Base-by-base conservation (phyloP, 2,329 filamentous ascomycete genomes). In the Aspergillus puulaauensis region DNA sequence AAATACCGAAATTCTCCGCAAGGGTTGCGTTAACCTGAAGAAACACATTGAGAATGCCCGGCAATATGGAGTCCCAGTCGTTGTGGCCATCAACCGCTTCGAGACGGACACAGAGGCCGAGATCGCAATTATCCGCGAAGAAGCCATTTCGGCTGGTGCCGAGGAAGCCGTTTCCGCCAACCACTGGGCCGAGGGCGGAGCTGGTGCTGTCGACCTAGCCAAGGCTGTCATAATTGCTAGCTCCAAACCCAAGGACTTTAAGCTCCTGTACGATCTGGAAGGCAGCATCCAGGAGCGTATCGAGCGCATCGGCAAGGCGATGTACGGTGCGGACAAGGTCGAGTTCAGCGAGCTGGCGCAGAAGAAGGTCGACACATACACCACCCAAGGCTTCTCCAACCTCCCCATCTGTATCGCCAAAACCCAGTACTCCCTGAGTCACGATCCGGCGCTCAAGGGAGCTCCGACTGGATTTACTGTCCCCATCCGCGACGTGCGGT, bases 61-160 rank as follows among this genome's bases (percentile, higher is more conserved):
- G 74, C 82, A 85, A 11, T 99, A 96, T 70, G 95, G 95, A 43
- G 86, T 97, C 19, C 93, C 95, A 6, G 93, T 99, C 6, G 89
- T 99, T 15, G 93, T 99, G 14, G 95, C 93, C 52, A 95, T 99
- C 82, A 99, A 99, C 83, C 91, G 90, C 75, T 97, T 99, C 75
- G 85, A 90, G 61, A 96, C 92, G 6, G 95, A 99, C 72, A 97
- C 93, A 2, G 89, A 93, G 14, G 93, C 93, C 54, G 95, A 99
- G 74, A 89, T 97, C 60, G 86, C 89, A 39, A 89, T 95, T 61
- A 87, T 99, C 66, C 88, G 90, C 57, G 92, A 98, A 73, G 93
- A 97, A 74, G 89, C 95, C 46, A 86, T 97, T 61, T 87, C 91
- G 48, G 95, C 95, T 4, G 95, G 95, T 57, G 95, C 95, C 15